Evolutionary conservation across 148 eudicot species (phyloP).

Genomic region (Arbutus unedo): DNA sequence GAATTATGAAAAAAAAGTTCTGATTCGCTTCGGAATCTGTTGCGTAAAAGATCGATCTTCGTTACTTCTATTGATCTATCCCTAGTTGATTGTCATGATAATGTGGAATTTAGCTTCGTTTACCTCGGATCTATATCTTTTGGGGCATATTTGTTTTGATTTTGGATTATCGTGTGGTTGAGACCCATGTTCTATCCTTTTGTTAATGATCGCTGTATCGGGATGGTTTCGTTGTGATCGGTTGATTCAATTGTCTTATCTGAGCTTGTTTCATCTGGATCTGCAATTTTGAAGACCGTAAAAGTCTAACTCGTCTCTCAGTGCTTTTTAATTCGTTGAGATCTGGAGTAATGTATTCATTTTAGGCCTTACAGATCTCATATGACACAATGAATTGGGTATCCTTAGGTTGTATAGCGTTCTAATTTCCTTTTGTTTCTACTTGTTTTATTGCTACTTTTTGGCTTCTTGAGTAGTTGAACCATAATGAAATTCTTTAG

Average conservation of each 20-base stretch:
- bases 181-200: no score
- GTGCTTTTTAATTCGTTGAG: not conserved
- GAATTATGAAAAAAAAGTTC: not conserved
- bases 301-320: no score
- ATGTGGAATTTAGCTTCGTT: conserved; percentile 7
- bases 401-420: no score
- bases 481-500: no score
- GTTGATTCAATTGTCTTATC: not conserved
- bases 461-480: no score
- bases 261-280: not conserved
- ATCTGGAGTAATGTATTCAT: not conserved
- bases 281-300: not conserved
- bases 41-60: conserved; percentile 2
- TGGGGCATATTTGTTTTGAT: not conserved
- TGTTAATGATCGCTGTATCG: not conserved
- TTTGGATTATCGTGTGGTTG: not conserved
- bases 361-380: no score
- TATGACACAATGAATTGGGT: no score
- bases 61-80: not conserved
- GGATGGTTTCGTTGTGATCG: not conserved
- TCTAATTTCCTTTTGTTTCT: no score
- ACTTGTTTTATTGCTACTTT: no score
- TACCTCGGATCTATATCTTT: conserved; percentile 11
- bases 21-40: not conserved
- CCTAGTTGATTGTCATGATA: not conserved